Evolutionary conservation across 129 eudicot species (phyloP), one percentile per base, ranked within the genome.

Genomic region (Smallanthus sonchifolius): DNA sequence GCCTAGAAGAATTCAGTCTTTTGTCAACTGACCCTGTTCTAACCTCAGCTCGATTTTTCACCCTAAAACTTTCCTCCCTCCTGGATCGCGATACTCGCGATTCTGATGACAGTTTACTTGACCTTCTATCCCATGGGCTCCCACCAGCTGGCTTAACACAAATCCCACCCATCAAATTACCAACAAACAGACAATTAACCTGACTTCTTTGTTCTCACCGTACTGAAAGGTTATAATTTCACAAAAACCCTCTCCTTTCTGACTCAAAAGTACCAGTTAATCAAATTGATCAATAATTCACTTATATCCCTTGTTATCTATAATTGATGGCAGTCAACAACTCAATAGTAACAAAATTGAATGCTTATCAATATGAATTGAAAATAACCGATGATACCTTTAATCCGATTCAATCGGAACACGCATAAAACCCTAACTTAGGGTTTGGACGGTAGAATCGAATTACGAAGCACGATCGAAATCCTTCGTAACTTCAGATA

Each of bases 121-220:
- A 84, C 76, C 81, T 75, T n/a, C 83, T 83, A 47, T 67, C 83
- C 64, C 78, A 87, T 1, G 88, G 83, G 69, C 85, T 80, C 34
- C 77, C 84, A 28, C 81, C 81, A 19, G 89, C 69, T 32, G 94
- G 83, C 77, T 89, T 92, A 63, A 87, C 92, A 51, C 85, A 82
- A 73, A 87, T 78, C 74, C 91, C 84, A 71, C 95, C 97, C 97
- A 91, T 88, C 8, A 69, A 73, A 73, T 45, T 69, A 75, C 74
- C 43, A 74, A 28, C 30, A 54, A 68, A 44, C 49, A 45, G 51
- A 38, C 59, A 66, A 24, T 7, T 60, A 68, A 3, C 62, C 71
- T 52, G 44, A 19, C 51, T 69, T 67, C 15, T 37, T 42, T 15
- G 24, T 17, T 37, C 56, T 52, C 37, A 62, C 78, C 34, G 32